These are phyloP conservation scores for Helianthus annuus DNA, from an alignment of 129 eudicot species.

Conservation along the genomic window HanXRQr2.0-SUNRISE NC_035441.2:171366011-171366510, in stretches of 20 bases:
- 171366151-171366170: conserved; percentile 89
- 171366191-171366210: conserved; percentile 78
- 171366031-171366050: conserved; percentile 91
- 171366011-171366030: conserved; percentile 90
- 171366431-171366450: too few relatives aligned
- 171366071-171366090: conserved; percentile 85
- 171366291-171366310: too few relatives aligned
- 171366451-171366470: too few relatives aligned
- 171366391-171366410: too few relatives aligned
- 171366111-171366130: conserved; percentile 75
- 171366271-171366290: not conserved
- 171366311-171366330: too few relatives aligned
- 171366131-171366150: conserved; percentile 94
- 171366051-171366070: conserved; percentile 94
- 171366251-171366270: not conserved
- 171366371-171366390: too few relatives aligned
- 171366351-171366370: too few relatives aligned
- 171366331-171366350: too few relatives aligned
- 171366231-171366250: not conserved
- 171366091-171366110: conserved; percentile 87
- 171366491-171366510: too few relatives aligned
- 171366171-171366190: conserved; percentile 84
- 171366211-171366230: conserved; percentile 56
- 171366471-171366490: too few relatives aligned
- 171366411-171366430: too few relatives aligned